Evolutionary conservation across 805 yeast genomes (phyloP).

Genomic region (Yamadazyma akitaensis): DNA sequence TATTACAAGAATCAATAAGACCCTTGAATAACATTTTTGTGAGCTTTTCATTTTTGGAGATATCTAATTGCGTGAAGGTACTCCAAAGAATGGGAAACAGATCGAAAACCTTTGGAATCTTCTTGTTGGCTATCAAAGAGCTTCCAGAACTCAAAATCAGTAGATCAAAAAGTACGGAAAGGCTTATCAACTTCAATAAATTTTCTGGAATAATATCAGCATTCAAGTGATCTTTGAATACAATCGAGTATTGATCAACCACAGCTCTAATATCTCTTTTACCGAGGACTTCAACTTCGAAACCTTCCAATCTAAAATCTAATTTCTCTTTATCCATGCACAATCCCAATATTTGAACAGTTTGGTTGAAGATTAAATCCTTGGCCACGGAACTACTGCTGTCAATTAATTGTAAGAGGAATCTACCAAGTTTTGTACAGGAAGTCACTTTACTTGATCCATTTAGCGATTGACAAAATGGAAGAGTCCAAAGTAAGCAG

Average conservation of each 20-base stretch:
- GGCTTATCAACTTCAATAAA: not conserved
- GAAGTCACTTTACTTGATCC: conserved; percentile 5
- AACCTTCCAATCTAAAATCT: conserved; percentile 12
- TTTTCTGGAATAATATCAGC: not conserved
- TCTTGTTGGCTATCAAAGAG: conserved; percentile 16
- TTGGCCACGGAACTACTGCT: not conserved
- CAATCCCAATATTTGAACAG: conserved; percentile 12
- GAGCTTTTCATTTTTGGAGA: not conserved
- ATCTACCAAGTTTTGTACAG: conserved; percentile 2
- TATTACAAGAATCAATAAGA: conserved; percentile 5
- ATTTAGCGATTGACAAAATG: conserved; percentile 7
- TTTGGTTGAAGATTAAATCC: not conserved
- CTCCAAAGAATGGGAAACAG: conserved; percentile 32
- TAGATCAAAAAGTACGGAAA: conserved; percentile 45
- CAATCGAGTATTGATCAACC: conserved; percentile 42
- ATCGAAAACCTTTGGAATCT: conserved; percentile 29
- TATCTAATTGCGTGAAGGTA: conserved; percentile 1
- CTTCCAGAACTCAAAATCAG: conserved; percentile 31
- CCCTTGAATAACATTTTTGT: not conserved
- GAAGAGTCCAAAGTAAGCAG: conserved; percentile 48
- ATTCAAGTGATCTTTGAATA: conserved; percentile 1
- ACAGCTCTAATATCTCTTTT: conserved; percentile 48
- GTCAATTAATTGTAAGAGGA: conserved; percentile 1
- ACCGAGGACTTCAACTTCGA: conserved; percentile 19
- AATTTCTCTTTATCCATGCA: conserved; percentile 15